These are phyloP conservation scores for Podila epicladia DNA, from an alignment of 192 early-diverging fungal species.

Conservation along the genomic window DNA sequence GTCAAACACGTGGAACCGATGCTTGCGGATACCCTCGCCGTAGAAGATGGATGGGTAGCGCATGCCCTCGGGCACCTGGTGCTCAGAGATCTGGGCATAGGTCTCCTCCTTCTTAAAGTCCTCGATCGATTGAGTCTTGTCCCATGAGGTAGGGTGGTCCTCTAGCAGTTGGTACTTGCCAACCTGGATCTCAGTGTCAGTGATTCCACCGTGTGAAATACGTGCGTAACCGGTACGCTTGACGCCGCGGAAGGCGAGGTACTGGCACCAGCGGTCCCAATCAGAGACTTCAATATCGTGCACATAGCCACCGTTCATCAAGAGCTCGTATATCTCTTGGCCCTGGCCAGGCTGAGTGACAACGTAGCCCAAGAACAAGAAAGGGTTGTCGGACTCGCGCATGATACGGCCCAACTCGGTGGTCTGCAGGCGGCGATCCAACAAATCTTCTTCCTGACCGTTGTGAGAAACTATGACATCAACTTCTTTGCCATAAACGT, in stretches of 20 bases:
- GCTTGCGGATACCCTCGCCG: constrained; percentile 74
- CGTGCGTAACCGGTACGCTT: constrained; percentile 80
- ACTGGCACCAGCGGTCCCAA: constrained; percentile 86
- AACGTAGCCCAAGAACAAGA: constrained; percentile 85
- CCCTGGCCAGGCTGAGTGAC: constrained; percentile 75
- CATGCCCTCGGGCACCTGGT: constrained; percentile 58
- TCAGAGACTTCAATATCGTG: constrained; percentile 83
- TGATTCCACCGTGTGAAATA: constrained; percentile 80
- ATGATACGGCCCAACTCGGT: constrained; percentile 82
- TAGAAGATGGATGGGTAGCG: constrained; percentile 77
- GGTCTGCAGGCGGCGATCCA: constrained; percentile 81
- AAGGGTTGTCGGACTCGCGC: constrained; percentile 76
- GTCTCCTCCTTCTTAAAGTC: constrained; percentile 59
- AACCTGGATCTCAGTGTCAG: constrained; percentile 86
- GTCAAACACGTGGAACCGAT: constrained; percentile 83
- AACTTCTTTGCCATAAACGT: constrained; percentile 80
- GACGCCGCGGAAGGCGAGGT: constrained; percentile 82
- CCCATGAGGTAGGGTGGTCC: constrained; percentile 39
- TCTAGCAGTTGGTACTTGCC: constrained; percentile 78
- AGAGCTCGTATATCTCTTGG: constrained; percentile 65
- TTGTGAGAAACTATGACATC: constrained; percentile 88
- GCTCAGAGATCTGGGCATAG: constrained; percentile 67
- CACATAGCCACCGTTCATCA: constrained; percentile 73
- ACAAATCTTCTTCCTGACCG: constrained; percentile 81
- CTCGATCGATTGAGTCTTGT: constrained; percentile 28